phyloP scores from a whole-genome alignment of 1,284 basidiomycete genomes.

The Xanthoconium separans region DNA sequence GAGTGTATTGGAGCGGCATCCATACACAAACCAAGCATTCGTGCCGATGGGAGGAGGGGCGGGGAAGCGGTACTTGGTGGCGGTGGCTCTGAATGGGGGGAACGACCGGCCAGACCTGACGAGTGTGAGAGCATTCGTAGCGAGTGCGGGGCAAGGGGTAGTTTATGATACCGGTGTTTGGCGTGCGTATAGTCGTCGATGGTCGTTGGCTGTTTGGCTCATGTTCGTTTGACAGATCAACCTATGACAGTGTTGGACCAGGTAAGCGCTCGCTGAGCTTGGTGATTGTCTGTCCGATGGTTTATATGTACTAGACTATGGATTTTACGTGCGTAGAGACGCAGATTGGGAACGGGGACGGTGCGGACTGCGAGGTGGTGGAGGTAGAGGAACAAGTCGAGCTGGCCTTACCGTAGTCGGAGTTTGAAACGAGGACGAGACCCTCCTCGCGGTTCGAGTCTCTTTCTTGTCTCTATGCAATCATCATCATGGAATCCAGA shows the following conservation, averaged over 20 bases:
- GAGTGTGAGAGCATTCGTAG: constrained; percentile 79
- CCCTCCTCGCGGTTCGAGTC: constrained; percentile 11
- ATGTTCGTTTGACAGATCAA: constrained; percentile 57
- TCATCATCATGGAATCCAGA: constrained; percentile 56
- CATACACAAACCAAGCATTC: constrained; percentile 83
- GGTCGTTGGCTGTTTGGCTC: neutral
- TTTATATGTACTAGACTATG: constrained; percentile 48
- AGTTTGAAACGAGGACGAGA: constrained; percentile 20
- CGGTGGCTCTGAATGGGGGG: constrained; percentile 74
- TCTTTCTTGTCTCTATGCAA: constrained; percentile 19
- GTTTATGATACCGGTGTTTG: constrained; percentile 81
- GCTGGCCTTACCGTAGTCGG: constrained; percentile 7
- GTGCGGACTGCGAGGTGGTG: constrained; percentile 76
- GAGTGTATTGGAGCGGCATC: constrained; percentile 71
- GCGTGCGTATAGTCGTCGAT: constrained; percentile 59
- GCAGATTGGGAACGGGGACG: constrained; percentile 73
- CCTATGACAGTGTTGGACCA: constrained; percentile 79
- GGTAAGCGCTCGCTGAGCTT: constrained; percentile 35
- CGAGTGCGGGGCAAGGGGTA: constrained; percentile 78
- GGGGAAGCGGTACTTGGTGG: constrained; percentile 70
- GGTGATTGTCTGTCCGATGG: neutral
- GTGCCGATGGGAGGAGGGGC: constrained; percentile 75
- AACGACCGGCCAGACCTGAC: constrained; percentile 76
- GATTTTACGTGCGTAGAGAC: constrained; percentile 85
- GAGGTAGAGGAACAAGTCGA: constrained; percentile 44